Conservation (phyloP, 2,329 filamentous ascomycete genomes). For the Pyricularia pennisetigena region DNA sequence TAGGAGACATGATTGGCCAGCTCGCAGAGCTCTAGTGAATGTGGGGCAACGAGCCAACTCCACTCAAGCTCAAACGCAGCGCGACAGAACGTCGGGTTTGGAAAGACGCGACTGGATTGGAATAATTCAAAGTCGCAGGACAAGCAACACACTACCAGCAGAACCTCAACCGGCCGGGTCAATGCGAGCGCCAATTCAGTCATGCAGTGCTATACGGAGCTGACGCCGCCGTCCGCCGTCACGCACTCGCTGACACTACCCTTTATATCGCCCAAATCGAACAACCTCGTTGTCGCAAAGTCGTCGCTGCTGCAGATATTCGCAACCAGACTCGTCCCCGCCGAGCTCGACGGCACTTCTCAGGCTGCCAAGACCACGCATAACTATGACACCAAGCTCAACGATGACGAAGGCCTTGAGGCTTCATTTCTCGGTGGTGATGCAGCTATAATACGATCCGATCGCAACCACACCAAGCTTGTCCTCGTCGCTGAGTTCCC, state of each 20-base stretch:
- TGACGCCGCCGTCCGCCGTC: slow-evolving; percentile 88
- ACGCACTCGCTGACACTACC: slow-evolving; percentile 75
- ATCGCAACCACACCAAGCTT: slow-evolving; percentile 64
- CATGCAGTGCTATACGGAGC: slow-evolving; percentile 98
- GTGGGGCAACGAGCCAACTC: not conserved
- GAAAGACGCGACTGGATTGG: not conserved
- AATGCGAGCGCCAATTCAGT: slow-evolving; percentile 1
- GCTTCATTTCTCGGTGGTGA: slow-evolving; percentile 58
- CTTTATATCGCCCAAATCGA: slow-evolving; percentile 64
- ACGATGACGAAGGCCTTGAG: slow-evolving; percentile 55
- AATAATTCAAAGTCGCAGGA: not conserved
- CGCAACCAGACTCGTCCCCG: slow-evolving; percentile 55
- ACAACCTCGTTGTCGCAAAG: slow-evolving; percentile 85
- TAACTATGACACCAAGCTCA: slow-evolving; percentile 39
- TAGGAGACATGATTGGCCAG: not conserved
- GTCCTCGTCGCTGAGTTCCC: slow-evolving; percentile 77
- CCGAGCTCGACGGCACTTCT: slow-evolving; percentile 46
- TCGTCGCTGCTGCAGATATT: slow-evolving; percentile 92
- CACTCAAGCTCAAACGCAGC: not conserved
- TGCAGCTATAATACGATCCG: slow-evolving; percentile 48
- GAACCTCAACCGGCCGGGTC: not conserved
- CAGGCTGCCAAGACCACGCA: slow-evolving; percentile 21
- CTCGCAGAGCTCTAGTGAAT: not conserved
- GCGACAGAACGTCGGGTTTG: not conserved
- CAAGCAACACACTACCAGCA: not conserved